phyloP scores from a whole-genome alignment of 768 basidiomycete species.

The Tricholoma sp. region DNA sequence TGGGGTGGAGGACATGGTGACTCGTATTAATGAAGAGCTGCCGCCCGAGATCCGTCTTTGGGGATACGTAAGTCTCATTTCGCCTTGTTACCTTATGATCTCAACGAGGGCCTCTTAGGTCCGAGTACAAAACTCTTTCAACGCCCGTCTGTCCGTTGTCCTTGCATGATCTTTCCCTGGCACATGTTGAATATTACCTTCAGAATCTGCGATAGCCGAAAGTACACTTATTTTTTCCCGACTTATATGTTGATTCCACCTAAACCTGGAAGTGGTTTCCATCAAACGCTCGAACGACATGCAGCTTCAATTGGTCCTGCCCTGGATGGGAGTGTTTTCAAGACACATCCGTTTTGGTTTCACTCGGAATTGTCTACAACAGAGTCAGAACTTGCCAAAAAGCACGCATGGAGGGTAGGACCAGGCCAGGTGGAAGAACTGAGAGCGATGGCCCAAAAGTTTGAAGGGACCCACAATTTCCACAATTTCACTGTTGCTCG shows the following conservation, averaged over 20 bases:
- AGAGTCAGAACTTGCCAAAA: slow-evolving; percentile 60
- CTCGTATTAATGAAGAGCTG: slow-evolving; percentile 78
- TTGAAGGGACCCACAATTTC: slow-evolving; percentile 91
- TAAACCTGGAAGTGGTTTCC: slow-evolving; percentile 64
- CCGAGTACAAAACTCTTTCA: slow-evolving; percentile 78
- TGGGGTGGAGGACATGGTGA: slow-evolving; percentile 62
- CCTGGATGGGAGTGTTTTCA: slow-evolving; percentile 7
- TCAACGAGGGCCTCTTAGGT: slow-evolving; percentile 28
- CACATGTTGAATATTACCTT: slow-evolving; percentile 9
- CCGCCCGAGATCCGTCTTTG: slow-evolving; percentile 92
- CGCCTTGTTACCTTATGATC: neutral
- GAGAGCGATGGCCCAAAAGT: slow-evolving; percentile 53
- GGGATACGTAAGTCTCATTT: slow-evolving; percentile 59
- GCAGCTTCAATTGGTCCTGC: slow-evolving; percentile 13
- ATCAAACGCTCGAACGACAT: slow-evolving; percentile 36
- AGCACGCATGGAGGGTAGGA: slow-evolving; percentile 66
- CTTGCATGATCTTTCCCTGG: slow-evolving; percentile 1
- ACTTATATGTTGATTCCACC: slow-evolving; percentile 91
- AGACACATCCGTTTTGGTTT: slow-evolving; percentile 61
- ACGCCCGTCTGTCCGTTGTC: slow-evolving; percentile 58
- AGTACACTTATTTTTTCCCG: slow-evolving; percentile 97
- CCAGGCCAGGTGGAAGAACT: slow-evolving; percentile 51
- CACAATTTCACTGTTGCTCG: slow-evolving; percentile 94
- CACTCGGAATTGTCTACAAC: slow-evolving; percentile 32
- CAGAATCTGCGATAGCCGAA: slow-evolving; percentile 90